phyloP scores from a whole-genome alignment of 208 protist species.

The Spongospora subterranea region DNA sequence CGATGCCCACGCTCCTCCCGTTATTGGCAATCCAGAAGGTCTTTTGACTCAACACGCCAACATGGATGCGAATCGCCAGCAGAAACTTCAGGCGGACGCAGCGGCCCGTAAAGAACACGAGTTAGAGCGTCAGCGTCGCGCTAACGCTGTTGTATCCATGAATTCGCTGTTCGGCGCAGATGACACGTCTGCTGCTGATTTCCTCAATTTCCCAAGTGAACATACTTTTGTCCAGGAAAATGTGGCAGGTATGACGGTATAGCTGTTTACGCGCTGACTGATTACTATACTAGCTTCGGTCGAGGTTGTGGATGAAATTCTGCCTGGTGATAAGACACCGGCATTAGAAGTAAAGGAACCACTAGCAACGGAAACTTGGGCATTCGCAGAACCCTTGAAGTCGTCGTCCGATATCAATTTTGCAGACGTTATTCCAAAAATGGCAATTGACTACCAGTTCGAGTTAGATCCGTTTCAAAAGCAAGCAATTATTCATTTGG shows the following conservation, averaged over 20 bases:
- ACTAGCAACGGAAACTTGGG: too few species aligned
- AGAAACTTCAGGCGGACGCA: background rate
- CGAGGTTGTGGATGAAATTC: background rate
- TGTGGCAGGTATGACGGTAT: background rate
- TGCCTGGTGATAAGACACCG: background rate
- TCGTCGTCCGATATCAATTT: background rate
- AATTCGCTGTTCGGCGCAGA: background rate
- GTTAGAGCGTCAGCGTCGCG: background rate
- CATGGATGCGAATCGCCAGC: background rate
- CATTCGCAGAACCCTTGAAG: background rate
- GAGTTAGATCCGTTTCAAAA: constrained; percentile 87
- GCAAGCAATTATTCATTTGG: constrained; percentile 78
- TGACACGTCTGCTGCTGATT: too few species aligned
- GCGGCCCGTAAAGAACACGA: background rate
- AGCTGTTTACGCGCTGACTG: background rate
- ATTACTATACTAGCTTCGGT: background rate
- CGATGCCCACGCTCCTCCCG: background rate
- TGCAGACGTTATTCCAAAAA: background rate
- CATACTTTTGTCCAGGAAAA: too few species aligned
- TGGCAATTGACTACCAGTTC: constrained; percentile 80
- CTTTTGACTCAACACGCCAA: background rate
- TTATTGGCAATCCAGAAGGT: background rate
- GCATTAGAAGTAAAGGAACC: background rate
- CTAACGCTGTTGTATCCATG: background rate
- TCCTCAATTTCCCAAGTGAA: too few species aligned